A percentile compares a stretch with the other conserved stretches of the same genome.
phyloP scores from a whole-genome alignment of 139 green algal species.

The Chlorella ohadii region DNA sequence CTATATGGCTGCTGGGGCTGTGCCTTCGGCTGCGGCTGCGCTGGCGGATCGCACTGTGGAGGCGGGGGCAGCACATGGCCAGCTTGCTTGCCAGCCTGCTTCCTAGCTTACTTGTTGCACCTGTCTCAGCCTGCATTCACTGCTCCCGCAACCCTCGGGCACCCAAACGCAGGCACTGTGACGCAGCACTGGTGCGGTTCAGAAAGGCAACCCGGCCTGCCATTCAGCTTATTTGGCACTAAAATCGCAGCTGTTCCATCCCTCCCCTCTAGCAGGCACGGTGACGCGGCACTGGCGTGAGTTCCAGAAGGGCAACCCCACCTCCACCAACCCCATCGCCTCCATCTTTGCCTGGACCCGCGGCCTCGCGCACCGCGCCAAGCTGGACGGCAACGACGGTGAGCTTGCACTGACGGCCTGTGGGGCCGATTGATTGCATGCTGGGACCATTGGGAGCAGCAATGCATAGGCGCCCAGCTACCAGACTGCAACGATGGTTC shows the following conservation, averaged over 20 bases:
- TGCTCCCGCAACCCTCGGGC: too few species aligned
- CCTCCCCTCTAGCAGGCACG: constrained; percentile 8
- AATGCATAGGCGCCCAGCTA: too few species aligned
- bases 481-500: too few species aligned
- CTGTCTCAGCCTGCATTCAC: too few species aligned
- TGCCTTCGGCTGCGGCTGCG: background rate
- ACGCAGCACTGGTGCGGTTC: too few species aligned
- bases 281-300: constrained; percentile 96
- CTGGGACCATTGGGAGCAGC: too few species aligned
- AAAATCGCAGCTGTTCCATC: too few species aligned
- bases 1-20: background rate
- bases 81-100: background rate
- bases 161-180: background rate
- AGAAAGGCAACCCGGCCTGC: too few species aligned
- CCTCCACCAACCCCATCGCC: constrained; percentile 95
- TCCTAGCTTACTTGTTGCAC: too few species aligned
- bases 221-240: too few species aligned
- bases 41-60: background rate
- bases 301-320: constrained; percentile 95
- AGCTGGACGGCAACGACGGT: constrained; percentile 89
- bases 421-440: too few species aligned
- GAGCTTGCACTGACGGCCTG: background rate
- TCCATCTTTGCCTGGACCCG: constrained; percentile 98
- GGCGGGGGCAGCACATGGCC: background rate
- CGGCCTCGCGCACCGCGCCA: constrained; percentile 89